These are phyloP conservation scores for Nakazawaea holstii DNA, from an alignment of 805 yeast genomes.

Conservation along the genomic window DNA sequence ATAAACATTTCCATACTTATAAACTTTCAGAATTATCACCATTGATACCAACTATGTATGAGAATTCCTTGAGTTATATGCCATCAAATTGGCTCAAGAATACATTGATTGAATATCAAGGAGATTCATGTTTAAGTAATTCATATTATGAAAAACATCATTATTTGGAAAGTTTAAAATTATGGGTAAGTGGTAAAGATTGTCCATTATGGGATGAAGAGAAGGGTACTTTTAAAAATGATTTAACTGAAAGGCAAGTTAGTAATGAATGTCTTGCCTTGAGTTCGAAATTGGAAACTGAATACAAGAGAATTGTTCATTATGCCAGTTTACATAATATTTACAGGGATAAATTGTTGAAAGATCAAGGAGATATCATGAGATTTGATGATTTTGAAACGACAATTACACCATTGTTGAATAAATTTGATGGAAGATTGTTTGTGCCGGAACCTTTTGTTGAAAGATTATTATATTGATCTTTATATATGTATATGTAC, in stretches of 20 bases:
- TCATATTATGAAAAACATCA: slow-evolving; percentile 6
- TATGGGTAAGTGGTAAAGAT: slow-evolving; percentile 8
- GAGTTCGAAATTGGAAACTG: not conserved
- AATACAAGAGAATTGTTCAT: slow-evolving; percentile 8
- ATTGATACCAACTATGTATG: slow-evolving; percentile 36
- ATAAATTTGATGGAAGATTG: slow-evolving; percentile 9
- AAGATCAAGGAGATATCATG: slow-evolving; percentile 7
- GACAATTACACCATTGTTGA: slow-evolving; percentile 5
- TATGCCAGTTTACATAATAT: slow-evolving; percentile 7
- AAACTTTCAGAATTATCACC: slow-evolving; percentile 36
- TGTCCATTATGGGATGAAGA: slow-evolving; percentile 10
- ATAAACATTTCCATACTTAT: slow-evolving; percentile 12
- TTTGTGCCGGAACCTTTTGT: slow-evolving; percentile 11
- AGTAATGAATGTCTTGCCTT: slow-evolving; percentile 4
- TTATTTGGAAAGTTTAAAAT: slow-evolving; percentile 6
- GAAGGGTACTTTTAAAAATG: slow-evolving; percentile 5
- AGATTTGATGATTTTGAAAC: slow-evolving; percentile 1
- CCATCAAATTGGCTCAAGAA: slow-evolving; percentile 11
- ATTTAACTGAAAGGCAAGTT: slow-evolving; percentile 2
- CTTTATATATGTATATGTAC: too few relatives aligned
- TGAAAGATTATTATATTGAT: slow-evolving; percentile 5
- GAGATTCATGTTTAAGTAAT: slow-evolving; percentile 5
- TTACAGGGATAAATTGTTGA: slow-evolving; percentile 7
- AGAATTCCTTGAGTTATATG: slow-evolving; percentile 17
- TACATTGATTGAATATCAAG: slow-evolving; percentile 8